These are phyloP conservation scores for Rhizoctonia solani DNA, from an alignment of 1,284 basidiomycete genomes.

Conservation along the genomic window DNA sequence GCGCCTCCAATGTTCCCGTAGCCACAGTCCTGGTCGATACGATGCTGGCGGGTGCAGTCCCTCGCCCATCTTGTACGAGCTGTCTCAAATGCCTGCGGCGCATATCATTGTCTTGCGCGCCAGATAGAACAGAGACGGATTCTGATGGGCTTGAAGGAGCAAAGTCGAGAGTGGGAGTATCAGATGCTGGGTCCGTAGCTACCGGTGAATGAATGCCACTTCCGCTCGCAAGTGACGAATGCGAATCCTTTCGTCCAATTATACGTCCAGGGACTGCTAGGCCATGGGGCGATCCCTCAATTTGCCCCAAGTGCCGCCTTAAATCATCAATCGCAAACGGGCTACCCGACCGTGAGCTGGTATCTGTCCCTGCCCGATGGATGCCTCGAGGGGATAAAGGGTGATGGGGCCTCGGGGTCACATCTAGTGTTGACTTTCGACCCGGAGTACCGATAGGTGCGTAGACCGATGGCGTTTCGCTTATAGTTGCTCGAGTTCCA, in stretches of 20 bases:
- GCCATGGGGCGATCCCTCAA: slow-evolving; percentile 15
- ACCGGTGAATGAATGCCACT: slow-evolving; percentile 30
- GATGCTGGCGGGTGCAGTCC: slow-evolving; percentile 76
- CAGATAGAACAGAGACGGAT: slow-evolving; percentile 47
- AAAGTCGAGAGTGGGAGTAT: slow-evolving; percentile 26
- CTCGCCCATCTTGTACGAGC: slow-evolving; percentile 51
- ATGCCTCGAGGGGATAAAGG: neutral
- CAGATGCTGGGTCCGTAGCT: slow-evolving; percentile 33
- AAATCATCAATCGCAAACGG: slow-evolving; percentile 79
- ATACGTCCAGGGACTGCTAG: slow-evolving; percentile 7
- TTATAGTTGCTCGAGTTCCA: slow-evolving; percentile 49
- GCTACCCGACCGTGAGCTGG: slow-evolving; percentile 43
- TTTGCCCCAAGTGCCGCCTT: slow-evolving; percentile 57
- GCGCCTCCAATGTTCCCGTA: slow-evolving; percentile 71
- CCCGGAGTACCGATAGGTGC: neutral
- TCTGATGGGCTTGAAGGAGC: slow-evolving; percentile 45
- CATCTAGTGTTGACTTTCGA: slow-evolving; percentile 30
- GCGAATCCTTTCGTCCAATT: slow-evolving; percentile 34
- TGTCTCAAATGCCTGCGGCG: slow-evolving; percentile 31
- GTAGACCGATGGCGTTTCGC: slow-evolving; percentile 17
- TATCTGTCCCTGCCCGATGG: slow-evolving; percentile 49
- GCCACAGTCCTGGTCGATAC: slow-evolving; percentile 80
- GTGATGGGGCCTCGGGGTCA: slow-evolving; percentile 17
- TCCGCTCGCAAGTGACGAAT: slow-evolving; percentile 32
- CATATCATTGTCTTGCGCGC: slow-evolving; percentile 54